These are phyloP conservation scores for Groenewaldozyma auringiensis DNA, from an alignment of 1,139 yeast species.

Conservation along the genomic window DNA sequence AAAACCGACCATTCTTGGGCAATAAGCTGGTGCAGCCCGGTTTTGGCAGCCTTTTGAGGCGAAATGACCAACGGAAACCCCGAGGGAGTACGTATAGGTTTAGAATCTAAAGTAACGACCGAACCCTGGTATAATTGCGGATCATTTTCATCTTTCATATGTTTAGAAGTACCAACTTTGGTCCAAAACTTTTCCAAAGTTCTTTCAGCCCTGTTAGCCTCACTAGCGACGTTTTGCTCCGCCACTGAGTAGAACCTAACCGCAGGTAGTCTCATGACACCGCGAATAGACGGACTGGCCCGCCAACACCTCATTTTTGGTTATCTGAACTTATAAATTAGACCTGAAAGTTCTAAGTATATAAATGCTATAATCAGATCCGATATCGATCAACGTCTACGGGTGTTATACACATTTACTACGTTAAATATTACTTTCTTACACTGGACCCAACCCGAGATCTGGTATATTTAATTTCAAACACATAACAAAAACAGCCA, in stretches of 20 bases:
- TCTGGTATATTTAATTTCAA: no score
- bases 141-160: slow-evolving; percentile 3
- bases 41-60: slow-evolving; percentile 34
- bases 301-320: not conserved
- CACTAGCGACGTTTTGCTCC: slow-evolving; percentile 33
- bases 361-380: no score
- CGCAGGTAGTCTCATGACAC: no score
- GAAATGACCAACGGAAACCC: slow-evolving; percentile 70
- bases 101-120: slow-evolving; percentile 60
- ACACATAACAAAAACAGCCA: no score
- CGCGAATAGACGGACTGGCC: not conserved
- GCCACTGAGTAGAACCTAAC: slow-evolving; percentile 3
- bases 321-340: slow-evolving; percentile 1
- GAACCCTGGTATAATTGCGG: slow-evolving; percentile 24
- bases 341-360: no score
- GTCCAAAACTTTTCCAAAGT: slow-evolving; percentile 82
- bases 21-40: slow-evolving; percentile 58
- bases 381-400: no score
- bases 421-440: no score
- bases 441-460: no score
- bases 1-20: slow-evolving; percentile 85
- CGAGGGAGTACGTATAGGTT: slow-evolving; percentile 75
- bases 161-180: slow-evolving; percentile 45
- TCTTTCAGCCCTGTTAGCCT: slow-evolving; percentile 63
- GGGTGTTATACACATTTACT: no score